Evolutionary conservation across 2,329 filamentous ascomycete genomes (phyloP), one percentile per base, ranked within the genome.

Genomic region (Shiraia bambusicola): DNA sequence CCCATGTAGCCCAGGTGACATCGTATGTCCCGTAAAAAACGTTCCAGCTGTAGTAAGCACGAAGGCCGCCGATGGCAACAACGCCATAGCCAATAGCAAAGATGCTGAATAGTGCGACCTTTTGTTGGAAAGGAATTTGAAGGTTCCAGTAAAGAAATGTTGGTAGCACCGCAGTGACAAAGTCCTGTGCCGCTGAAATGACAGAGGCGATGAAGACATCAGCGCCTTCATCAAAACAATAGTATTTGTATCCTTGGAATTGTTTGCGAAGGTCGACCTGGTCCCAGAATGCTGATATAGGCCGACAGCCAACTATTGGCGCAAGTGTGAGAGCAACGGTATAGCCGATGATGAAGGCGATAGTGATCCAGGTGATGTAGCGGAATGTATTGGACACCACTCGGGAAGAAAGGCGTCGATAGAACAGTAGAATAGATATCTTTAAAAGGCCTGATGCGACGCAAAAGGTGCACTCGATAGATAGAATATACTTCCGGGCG

Each of bases 341-440:
- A 31, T 55, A 62, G 6, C 47, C 45, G 7, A 45, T 34, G 28
- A 66, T 63, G 41, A 58, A 64, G 12, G 30, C 52, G 17, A 66
- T 65, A 8, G 43, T 56, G n/a, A 58, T 37, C 49, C 55, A 52
- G 3, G 56, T 62, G 1, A 47, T 47, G 50, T 53, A 59, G 28
- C 50, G 50, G 27, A 65, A 66, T 3, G 32, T 25, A 1, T 35
- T 52, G 4, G 61, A 64, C 2, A 64, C 49, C 2, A 51, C 54
- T 7, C 60, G 56, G 10, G 59, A 41, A 7, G 56, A 58, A 1
- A 66, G 49, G 1, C 62, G 56, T 4, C 60, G 56, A 26, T 62
- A 66, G 40, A 65, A 66, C 2, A 62, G 48, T 3, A 67, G 51
- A 12, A 67, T 65, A 7, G 62, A 66, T 10, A 67, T 52, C 30